Percentiles rank a stretch among this genome's conserved stretches.
phyloP scores from a whole-genome alignment of 208 protist genomes.

The Borovskyia barvae region DNA sequence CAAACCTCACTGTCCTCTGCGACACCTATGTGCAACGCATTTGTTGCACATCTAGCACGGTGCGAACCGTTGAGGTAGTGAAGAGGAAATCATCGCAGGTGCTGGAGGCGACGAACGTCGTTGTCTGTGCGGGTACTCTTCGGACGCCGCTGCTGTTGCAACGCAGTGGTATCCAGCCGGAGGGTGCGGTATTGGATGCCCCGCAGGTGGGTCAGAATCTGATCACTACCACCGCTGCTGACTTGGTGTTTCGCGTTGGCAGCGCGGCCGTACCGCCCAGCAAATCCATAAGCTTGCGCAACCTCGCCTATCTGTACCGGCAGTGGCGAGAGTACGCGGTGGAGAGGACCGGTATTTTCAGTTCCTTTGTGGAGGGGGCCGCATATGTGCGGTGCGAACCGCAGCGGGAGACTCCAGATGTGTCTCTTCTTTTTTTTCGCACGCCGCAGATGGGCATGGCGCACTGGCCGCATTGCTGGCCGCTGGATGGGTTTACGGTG shows the following conservation, averaged over 20 bases:
- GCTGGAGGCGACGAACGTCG: conserved; percentile 22
- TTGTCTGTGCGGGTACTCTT: conserved; percentile 53
- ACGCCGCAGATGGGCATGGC: conserved; percentile 49
- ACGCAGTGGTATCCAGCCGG: conserved; percentile 54
- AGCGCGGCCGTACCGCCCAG: conserved; percentile 29
- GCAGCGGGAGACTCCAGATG: conserved; percentile 25
- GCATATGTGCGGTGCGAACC: conserved; percentile 56
- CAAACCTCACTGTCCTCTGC: conserved; percentile 36
- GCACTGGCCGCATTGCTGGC: conserved; percentile 20
- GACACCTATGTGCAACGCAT: conserved; percentile 33
- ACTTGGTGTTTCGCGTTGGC: conserved; percentile 50
- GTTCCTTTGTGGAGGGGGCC: conserved; percentile 50
- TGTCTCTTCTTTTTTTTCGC: conserved; percentile 63
- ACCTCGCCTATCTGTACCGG: conserved; percentile 41
- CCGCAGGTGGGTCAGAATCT: conserved; percentile 59
- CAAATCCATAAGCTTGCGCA: conserved; percentile 67
- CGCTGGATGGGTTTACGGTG: conserved; percentile 59
- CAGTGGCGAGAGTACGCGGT: conserved; percentile 80
- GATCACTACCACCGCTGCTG: conserved; percentile 42
- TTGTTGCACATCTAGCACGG: conserved; percentile 20
- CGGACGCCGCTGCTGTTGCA: conserved; percentile 57
- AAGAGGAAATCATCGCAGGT: background rate
- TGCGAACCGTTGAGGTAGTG: conserved; percentile 23
- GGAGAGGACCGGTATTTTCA: conserved; percentile 57
- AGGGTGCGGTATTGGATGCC: conserved; percentile 37